Evolutionary conservation across 768 basidiomycete genomes (phyloP), one percentile per base, ranked within the genome.

Genomic region (Hypholoma fasciculare): DNA sequence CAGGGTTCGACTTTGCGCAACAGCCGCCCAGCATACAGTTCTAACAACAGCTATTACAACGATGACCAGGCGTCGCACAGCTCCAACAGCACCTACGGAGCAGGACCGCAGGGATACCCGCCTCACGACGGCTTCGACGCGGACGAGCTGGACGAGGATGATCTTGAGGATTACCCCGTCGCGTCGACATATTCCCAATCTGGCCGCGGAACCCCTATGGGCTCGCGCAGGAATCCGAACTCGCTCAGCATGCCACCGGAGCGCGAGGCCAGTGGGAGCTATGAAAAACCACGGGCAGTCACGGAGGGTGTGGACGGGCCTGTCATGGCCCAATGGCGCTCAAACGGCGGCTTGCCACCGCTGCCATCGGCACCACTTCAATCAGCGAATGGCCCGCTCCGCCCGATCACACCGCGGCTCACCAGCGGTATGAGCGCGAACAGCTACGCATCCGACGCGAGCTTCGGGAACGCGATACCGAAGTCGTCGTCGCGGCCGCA

Each of bases 161-260:
- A 92, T 1, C 84, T 79, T 56, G 92, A 94, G 67, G 92, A 93
- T 60, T 89, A 89, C 66, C 84, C 86, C 1, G 76, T 81, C 5
- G 72, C 82, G 4, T 69, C 74, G 20, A 69, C 69, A 0, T 69
- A 72, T 50, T 68, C 79, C 0, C 65, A 81, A 4, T 88, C 87
- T 6, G 90, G 92, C 13, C 83, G 91, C 2, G 89, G 87, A 17
- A 94, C 92, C 1, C 92, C 92, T 0, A 63, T 88, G 54, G 83
- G 83, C 9, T 74, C 76, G 13, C 83, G 90, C 39, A 73, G 90
- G 53, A 74, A 78, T 34, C 67, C 69, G 48, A 82, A 78, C 56
- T 79, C 82, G n/a, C 76, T 83, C 59, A 82, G 78, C 62, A 78
- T 87, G 76, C 85, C 83, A 11, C 70, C 80, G 7, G 85, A 87